phyloP scores from a whole-genome alignment of 2,329 filamentous ascomycete genomes.

The Epichloe glyceriae region DNA sequence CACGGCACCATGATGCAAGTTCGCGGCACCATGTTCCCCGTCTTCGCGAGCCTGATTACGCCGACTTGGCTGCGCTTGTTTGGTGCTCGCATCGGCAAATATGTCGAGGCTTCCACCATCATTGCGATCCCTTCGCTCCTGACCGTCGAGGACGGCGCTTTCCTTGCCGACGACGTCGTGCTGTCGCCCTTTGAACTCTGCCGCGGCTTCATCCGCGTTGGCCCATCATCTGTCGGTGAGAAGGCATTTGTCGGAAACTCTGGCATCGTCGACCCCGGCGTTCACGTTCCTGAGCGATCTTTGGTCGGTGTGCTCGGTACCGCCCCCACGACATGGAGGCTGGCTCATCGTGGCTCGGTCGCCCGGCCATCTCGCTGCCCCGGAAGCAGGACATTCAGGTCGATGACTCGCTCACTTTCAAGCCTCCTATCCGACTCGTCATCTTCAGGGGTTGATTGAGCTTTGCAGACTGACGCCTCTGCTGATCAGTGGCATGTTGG shows the following conservation, averaged over 20 bases:
- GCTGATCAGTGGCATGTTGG: constrained; percentile 5
- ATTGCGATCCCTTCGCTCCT: constrained; percentile 10
- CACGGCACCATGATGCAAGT: constrained; percentile 8
- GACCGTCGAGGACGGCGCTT: constrained; percentile 9
- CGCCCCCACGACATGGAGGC: constrained; percentile 8
- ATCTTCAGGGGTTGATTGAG: constrained; percentile 8
- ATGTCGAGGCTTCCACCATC: constrained; percentile 11
- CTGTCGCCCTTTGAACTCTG: constrained; percentile 9
- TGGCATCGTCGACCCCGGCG: constrained; percentile 9
- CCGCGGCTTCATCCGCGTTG: constrained; percentile 7
- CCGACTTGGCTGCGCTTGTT: constrained; percentile 10
- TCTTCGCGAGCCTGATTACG: constrained; percentile 12
- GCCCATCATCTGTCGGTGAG: constrained; percentile 6
- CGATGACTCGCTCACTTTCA: constrained; percentile 10
- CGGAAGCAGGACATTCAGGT: constrained; percentile 7
- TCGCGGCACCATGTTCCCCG: constrained; percentile 7
- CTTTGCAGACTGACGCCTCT: constrained; percentile 9
- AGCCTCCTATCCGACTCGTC: constrained; percentile 7
- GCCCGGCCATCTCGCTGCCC: constrained; percentile 10
- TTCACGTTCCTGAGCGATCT: constrained; percentile 7
- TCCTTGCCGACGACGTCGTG: constrained; percentile 11
- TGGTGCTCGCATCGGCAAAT: constrained; percentile 9
- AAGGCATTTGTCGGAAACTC: constrained; percentile 12
- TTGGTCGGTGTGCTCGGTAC: constrained; percentile 11
- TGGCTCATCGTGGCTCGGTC: constrained; percentile 12